phyloP scores from a whole-genome alignment of 345 rosid species.

The Populus nigra region DNA sequence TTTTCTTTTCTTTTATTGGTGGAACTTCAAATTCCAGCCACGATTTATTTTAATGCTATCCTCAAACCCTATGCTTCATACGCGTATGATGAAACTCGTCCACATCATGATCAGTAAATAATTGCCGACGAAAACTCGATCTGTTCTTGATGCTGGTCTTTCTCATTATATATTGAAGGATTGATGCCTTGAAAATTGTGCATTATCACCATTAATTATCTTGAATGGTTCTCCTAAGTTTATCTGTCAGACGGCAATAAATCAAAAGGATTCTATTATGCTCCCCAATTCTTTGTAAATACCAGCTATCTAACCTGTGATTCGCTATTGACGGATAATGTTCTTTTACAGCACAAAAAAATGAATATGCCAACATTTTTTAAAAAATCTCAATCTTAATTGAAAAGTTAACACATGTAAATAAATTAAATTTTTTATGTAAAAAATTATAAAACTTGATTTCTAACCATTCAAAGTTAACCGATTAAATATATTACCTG shows the following conservation, averaged over 20 bases:
- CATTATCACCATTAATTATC: background rate
- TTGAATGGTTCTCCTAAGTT: background rate
- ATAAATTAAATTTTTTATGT: no score
- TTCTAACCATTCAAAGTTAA: no score
- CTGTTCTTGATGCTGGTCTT: background rate
- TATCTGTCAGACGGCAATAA: background rate
- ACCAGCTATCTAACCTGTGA: no score
- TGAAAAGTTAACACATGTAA: no score
- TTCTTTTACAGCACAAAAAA: no score
- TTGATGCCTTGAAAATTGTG: background rate
- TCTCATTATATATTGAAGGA: background rate
- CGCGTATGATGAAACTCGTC: background rate
- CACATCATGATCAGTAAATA: background rate
- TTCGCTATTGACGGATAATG: no score
- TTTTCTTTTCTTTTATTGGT: background rate
- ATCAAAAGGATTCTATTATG: background rate
- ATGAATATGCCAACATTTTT: no score
- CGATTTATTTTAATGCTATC: background rate
- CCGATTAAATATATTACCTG: no score
- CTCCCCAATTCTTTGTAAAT: no score
- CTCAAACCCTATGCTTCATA: background rate
- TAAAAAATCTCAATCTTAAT: no score
- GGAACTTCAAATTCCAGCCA: background rate
- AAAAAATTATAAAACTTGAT: no score
- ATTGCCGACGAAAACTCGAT: constrained; percentile 9